These are phyloP conservation scores for Edhazardia aedis DNA, from an alignment of 371 early-diverging fungal genomes.

Conservation along the genomic window DNA sequence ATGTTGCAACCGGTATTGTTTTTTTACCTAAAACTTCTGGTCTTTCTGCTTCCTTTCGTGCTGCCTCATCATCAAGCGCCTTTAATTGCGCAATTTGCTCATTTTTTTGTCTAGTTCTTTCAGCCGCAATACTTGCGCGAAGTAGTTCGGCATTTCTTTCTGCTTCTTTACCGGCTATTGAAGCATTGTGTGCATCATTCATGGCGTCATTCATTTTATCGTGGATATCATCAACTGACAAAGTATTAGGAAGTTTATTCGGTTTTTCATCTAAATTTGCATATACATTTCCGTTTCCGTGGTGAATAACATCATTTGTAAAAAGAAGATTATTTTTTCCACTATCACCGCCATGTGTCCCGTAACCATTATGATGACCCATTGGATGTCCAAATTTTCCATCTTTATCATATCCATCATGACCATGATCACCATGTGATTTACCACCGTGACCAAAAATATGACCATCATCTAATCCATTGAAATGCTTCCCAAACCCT, in stretches of 20 bases:
- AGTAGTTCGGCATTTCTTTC: not conserved
- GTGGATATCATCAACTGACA: constrained; percentile 4
- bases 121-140: not conserved
- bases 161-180: constrained; percentile 2
- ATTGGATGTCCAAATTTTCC: not conserved
- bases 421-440: constrained; percentile 1
- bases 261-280: not conserved
- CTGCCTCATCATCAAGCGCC: constrained; percentile 5
- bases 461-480: not conserved
- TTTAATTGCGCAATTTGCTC: constrained; percentile 1
- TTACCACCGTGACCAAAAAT: not conserved
- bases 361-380: not conserved
- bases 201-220: not conserved
- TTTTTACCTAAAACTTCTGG: constrained; percentile 11
- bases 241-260: too few relatives aligned
- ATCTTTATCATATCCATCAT: constrained; percentile 1
- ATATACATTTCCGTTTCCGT: constrained; percentile 2
- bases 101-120: not conserved
- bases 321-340: constrained; percentile 4
- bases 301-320: constrained; percentile 9
- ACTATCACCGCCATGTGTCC: constrained; percentile 4
- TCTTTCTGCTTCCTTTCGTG: not conserved
- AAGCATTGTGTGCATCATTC: constrained; percentile 1
- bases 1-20: constrained; percentile 10
- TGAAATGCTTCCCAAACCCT: too few relatives aligned